Percentiles rank a stretch among this genome's conserved stretches.
Evolutionary conservation across 371 early-diverging fungal species (phyloP).

Genomic region (Coemansia sp.): DNA sequence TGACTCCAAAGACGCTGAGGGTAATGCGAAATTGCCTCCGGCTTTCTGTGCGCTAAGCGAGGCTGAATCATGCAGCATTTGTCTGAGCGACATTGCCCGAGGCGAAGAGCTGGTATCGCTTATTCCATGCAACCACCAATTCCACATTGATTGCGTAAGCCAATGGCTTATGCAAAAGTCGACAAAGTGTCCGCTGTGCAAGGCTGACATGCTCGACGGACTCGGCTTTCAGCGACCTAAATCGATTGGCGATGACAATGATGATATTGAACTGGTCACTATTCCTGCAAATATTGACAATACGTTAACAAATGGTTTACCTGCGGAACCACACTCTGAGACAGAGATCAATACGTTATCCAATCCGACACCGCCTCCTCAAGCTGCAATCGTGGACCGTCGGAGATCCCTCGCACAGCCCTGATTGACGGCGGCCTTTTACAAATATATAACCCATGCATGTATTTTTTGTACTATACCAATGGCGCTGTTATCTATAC

Average conservation of each 20-base stretch:
- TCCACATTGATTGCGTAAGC: slow-evolving; percentile 33
- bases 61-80: slow-evolving; percentile 34
- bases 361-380: slow-evolving; percentile 1
- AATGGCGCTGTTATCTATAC: neutral
- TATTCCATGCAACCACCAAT: slow-evolving; percentile 33
- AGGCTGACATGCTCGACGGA: slow-evolving; percentile 28
- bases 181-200: slow-evolving; percentile 41
- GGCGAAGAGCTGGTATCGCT: slow-evolving; percentile 34
- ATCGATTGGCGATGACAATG: slow-evolving; percentile 2
- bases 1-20: slow-evolving; percentile 1
- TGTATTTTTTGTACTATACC: slow-evolving; percentile 1
- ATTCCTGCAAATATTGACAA: neutral
- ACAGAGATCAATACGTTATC: neutral
- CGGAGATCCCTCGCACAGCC: neutral
- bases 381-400: neutral
- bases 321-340: neutral
- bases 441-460: neutral
- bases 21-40: neutral
- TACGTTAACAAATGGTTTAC: neutral
- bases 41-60: neutral
- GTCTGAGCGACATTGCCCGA: slow-evolving; percentile 15
- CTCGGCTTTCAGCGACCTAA: slow-evolving; percentile 21
- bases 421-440: neutral
- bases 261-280: slow-evolving; percentile 8
- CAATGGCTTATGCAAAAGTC: slow-evolving; percentile 42